Base-by-base conservation (phyloP, 805 yeast species). In the Pichia insulana region DNA sequence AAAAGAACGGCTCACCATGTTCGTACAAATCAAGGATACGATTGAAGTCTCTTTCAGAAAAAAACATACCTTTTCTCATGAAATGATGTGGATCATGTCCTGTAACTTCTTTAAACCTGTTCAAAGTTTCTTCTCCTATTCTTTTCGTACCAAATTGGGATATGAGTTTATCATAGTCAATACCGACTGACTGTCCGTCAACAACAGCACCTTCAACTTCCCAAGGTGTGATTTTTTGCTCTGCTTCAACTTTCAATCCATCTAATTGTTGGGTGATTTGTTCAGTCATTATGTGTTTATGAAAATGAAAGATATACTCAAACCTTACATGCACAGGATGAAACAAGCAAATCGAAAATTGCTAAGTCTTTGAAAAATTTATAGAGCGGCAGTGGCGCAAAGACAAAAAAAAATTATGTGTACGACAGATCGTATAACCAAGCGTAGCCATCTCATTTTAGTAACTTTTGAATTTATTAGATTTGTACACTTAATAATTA, bases 181-280 rank as follows among this genome's bases (percentile, higher is more conserved):
- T 89, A 22, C 78, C 88, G 61, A 83, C 89, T n/a, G 83, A 76
- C 54, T 81, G 70, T 42, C 98, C 98, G 55, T 89, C 95, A 44
- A 87, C 96, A 37, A 90, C 94, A 2, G 97, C 97, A 45, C 97
- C 98, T 64, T 85, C 96, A 26, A 92, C 98, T 61, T 92, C 98
- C 98, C 98, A 92, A 38, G 98, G 98, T 1, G 98, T 92, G 46
- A 83, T 71, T 30, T 67, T 70, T 58, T 81, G 89, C 44, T 71
- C 79, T 2, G 53, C 49, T 38, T 42, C 42, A 27, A 54, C 27
- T 9, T 46, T 47, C 25, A 58, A 36, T 3, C 53, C 43, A 37
- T 50, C 59, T 4, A 57, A 47, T 34, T 56, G 32, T 16, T 40
- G 37, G 17, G 34, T 27, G 17, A 48, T 37, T 39, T 48, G 44